Base-by-base conservation (phyloP, 2,329 filamentous ascomycete species). In the Clathrospora elynae region DNA sequence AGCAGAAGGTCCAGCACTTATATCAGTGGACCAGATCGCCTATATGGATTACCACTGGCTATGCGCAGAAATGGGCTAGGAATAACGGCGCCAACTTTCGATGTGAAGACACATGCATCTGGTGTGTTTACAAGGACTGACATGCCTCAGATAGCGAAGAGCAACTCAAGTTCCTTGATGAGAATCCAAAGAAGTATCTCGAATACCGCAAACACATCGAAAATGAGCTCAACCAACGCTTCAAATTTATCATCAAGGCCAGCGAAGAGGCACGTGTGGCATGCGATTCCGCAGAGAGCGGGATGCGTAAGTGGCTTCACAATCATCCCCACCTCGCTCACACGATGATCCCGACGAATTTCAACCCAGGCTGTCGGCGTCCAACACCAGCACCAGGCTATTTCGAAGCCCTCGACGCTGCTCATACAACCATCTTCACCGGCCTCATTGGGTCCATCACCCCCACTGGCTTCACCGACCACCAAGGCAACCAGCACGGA, bases 211-310 rank as follows among this genome's bases (percentile, higher is more conserved):
- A 75, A 54, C 67, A 73, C 39, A 70, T 77, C 40, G 75, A 78
- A 45, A 71, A 72, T 45, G 74, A 77, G 46, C 67, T 81, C 11
- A 81, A 79, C 46, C 72, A 74, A 31, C 70, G 75, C 5, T 81
- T 80, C 68, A 76, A 75, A 31, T 75, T 80, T 61, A 78, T 79
- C 54, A 65, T 77, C 50, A 78, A 76, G 54, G 74, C 73, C n/a
- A 73, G 70, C 5, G 42, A 69, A 35, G 75, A 76, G 62, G 74
- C 75, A 2, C 61, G 63, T 36, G 61, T 68, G 17, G 75, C 75
- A 8, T 64, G 68, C 6, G 67, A 71, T n/a, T 73, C 66, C 43
- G 57, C 64, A 19, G 61, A 64, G 37, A 51, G 61, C 3, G 67
- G 73, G 36, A 77, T 76, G 74, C 59, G 57, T 9, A 57, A 56